Conservation (phyloP, 176 grass and related monocot species). For the Zea luxurians region DNA sequence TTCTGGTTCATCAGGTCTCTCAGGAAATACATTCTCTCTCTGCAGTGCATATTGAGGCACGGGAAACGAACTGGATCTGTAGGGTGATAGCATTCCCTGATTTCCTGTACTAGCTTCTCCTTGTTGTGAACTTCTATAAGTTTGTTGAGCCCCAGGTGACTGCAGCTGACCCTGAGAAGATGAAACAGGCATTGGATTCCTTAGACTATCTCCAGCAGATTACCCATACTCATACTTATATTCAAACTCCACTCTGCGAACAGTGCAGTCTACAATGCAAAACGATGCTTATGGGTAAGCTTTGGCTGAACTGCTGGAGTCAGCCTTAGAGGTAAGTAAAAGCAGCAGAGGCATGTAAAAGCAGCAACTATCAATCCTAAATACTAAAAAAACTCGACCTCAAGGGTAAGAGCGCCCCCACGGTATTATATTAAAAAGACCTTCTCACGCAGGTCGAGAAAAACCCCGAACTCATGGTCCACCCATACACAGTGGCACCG, state of each 20-base stretch:
- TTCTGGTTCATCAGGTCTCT: conserved; percentile 93
- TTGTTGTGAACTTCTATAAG: conserved; percentile 71
- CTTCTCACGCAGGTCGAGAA: too few relatives aligned
- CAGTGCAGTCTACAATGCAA: too few relatives aligned
- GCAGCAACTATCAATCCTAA: conserved; percentile 35
- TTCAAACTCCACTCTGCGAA: too few relatives aligned
- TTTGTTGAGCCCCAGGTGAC: conserved; percentile 59
- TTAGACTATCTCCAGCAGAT: too few relatives aligned
- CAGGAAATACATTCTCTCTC: conserved; percentile 91
- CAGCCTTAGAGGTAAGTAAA: too few relatives aligned
- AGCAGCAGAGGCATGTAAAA: conserved; percentile 15
- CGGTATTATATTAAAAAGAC: too few relatives aligned
- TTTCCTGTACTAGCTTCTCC: conserved; percentile 61
- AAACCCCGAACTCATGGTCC: too few relatives aligned
- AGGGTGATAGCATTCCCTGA: conserved; percentile 60
- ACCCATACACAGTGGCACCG: too few relatives aligned
- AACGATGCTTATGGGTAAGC: too few relatives aligned
- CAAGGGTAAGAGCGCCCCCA: too few relatives aligned
- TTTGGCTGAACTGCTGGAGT: too few relatives aligned
- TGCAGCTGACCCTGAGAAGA: conserved; percentile 65
- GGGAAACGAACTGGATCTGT: conserved; percentile 57
- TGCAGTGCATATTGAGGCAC: conserved; percentile 62
- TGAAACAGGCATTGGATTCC: conserved; percentile 61
- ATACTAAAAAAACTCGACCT: neutral
- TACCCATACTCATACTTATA: too few relatives aligned